Evolutionary conservation across 1,284 basidiomycete genomes (phyloP), one percentile per base, ranked within the genome.

Genomic region (Papiliotrema fonsecae): DNA sequence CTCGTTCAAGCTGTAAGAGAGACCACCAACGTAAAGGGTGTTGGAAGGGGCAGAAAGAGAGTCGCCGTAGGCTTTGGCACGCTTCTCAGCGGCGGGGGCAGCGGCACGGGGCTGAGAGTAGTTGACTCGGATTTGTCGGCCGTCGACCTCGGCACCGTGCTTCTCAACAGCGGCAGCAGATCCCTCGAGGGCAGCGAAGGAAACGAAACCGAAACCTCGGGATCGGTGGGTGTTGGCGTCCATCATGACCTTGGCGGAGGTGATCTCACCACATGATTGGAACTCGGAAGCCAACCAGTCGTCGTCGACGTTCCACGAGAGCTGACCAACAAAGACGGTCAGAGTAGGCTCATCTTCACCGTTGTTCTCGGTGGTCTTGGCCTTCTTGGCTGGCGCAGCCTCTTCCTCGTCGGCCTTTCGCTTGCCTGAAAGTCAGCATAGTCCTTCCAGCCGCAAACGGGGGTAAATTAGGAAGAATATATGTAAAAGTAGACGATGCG

Each of bases 291-390:
- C 82, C 58, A 98, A 84, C 82, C 92, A 91, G 75, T 97, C 94
- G 73, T 92, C 88, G 79, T 97, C 94, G 60, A 98, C 86, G 72
- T 91, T 92, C 92, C 92, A 99, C 28, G 90, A 94, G 44, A 99
- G 81, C 57, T 83, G 83, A 48, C 94, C 94, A 60, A 98, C 90
- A 69, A 93, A 98, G 64, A 97, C 81, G 45, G 84, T 86, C 69
- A 81, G 85, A 41, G 79, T 81, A 14, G 72, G 60, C 55, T 82
- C 80, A 55, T 81, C 80, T 28, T 77, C 75, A 26, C 76, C 76
- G 39, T 75, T 71, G 27, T 60, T 69, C 34, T 61, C 65, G n/a
- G n/a, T n/a, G 32, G 58, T 55, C 77, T 92, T 94, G 60, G 78
- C 79, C 77, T 94, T 97, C 80, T 97, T 97, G 42, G 82, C 75